Base-by-base conservation (phyloP, 768 basidiomycete genomes). In the Termitomyces sp. region DNA sequence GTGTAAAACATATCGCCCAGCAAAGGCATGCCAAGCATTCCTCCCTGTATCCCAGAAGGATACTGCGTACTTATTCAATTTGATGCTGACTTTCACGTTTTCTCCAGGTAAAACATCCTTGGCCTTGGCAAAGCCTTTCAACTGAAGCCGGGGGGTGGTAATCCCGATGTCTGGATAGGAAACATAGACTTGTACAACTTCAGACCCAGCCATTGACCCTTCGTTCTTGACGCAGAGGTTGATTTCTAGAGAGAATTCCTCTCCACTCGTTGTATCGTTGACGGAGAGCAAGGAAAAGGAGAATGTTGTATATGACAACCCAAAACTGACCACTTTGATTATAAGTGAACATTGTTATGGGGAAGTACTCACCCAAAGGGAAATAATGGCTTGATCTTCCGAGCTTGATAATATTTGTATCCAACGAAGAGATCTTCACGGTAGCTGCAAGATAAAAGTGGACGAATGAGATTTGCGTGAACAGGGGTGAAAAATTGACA, bases 291-390 rank as follows among this genome's bases (percentile, higher is more conserved):
- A 71, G 0, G 78, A 78, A 40, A 86, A 76, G 2, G 70, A 66
- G 67, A 92, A 93, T 1, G 75, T 80, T 5, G 90, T 90, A 70
- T 92, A 93, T 0, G 89, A 91, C 10, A 91, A 73, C 28, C 90
- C 90, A 62, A 78, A 82, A 4, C 87, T 88, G 56, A 20, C 22
- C n/a, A 53, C 26, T 57, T 26, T 2, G 12, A 44, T 62, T n/a
- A 63, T 36, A 42, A 45, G 13, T 2, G 10, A 42, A 28, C 24
- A 30, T 22, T 36, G 16, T 20, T 30, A 45, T 50, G 7, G 47
- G 13, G 6, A 18, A 24, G 42, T 38, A 45, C 61, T 9, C 49
- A 85, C 79, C 88, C 88, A 66, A 89, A 90, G 18, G 85, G 78
- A 70, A 86, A 90, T 30, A 88, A 73, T 0, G 86, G 80, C 50